Evolutionary conservation across 2,329 filamentous ascomycete genomes (phyloP), one percentile per base, ranked within the genome.

Genomic region (Phaeosphaeriaceae sp.): DNA sequence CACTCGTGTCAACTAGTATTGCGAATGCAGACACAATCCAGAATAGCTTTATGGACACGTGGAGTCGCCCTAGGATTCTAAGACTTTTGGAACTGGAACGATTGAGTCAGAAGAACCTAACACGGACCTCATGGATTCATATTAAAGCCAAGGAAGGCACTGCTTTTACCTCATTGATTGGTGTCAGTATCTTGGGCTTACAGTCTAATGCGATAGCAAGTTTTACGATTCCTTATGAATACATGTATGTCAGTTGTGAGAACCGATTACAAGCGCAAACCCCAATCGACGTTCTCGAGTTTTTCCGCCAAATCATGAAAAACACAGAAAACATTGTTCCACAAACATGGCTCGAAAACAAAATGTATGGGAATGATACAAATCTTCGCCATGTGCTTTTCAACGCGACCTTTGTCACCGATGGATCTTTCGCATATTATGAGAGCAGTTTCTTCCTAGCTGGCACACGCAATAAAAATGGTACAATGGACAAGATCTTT

Each of bases 1-100:
- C 20, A n/a, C 9, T 38, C 2, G 20, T 38, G 18, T 21, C 36
- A 12, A 23, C 36, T 6, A 38, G 36, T 20, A 26, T 38, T 21
- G 17, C 36, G 21, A 38, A 17, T 26, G 20, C 36, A 26, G 36
- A 38, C 17, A 38, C 20, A 11, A 18, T 38, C 3, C 18, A 45
- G 6, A 26, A 33, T 16, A 34, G 6, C 4, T 40, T 43, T 4
- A 29, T 36, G 6, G 51, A 54, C 23, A 15, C 37, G 4, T 54
- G 46, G 43, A 23, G 5, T 15, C 47, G 50, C 21, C 51, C 51
- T 1, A 54, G 50, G 32, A 35, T 54, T 15, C 44, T 47, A 1
- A 18, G 51, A 16, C 17, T 54, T 4, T 18, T 34, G 9, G 21
- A 26, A 12, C 11, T 50, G 9, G 46, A 54, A 15, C 16, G 37